phyloP scores from a whole-genome alignment of 495 filamentous ascomycete species.

The Daldinia vernicosa region DNA sequence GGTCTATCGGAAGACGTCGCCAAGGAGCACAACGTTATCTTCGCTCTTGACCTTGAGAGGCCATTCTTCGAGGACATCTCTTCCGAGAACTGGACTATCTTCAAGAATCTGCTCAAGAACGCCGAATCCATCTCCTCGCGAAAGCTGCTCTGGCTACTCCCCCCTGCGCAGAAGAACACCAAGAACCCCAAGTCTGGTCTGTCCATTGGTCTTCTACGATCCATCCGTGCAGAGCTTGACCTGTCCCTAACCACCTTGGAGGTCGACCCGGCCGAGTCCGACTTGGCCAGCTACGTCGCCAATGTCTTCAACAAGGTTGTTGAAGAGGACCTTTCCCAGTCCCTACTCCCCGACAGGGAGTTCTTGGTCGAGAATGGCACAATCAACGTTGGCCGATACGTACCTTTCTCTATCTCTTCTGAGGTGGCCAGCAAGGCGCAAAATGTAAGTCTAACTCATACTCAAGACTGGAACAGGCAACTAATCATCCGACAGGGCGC shows the following conservation, averaged over 20 bases:
- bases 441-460: background rate
- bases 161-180: slow-evolving; percentile 15
- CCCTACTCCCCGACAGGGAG: background rate
- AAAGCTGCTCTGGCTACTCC: slow-evolving; percentile 18
- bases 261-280: background rate
- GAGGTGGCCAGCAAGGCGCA: background rate
- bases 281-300: background rate
- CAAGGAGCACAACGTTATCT: background rate
- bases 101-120: slow-evolving; percentile 2
- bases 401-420: slow-evolving; percentile 2
- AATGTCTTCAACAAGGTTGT: slow-evolving; percentile 9
- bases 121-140: background rate
- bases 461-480: background rate
- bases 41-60: slow-evolving; percentile 3
- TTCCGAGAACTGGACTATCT: background rate
- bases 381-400: slow-evolving; percentile 9
- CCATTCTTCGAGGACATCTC: slow-evolving; percentile 4
- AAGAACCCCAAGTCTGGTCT: slow-evolving; percentile 1
- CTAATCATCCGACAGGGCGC: background rate
- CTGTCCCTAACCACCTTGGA: background rate
- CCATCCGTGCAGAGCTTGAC: background rate
- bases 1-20: background rate
- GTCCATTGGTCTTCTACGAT: background rate
- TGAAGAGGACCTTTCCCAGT: background rate
- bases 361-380: slow-evolving; percentile 19